These are phyloP conservation scores for Cordyceps cateniannulata DNA, from an alignment of 2,329 filamentous ascomycete species.

Conservation along the genomic window DNA sequence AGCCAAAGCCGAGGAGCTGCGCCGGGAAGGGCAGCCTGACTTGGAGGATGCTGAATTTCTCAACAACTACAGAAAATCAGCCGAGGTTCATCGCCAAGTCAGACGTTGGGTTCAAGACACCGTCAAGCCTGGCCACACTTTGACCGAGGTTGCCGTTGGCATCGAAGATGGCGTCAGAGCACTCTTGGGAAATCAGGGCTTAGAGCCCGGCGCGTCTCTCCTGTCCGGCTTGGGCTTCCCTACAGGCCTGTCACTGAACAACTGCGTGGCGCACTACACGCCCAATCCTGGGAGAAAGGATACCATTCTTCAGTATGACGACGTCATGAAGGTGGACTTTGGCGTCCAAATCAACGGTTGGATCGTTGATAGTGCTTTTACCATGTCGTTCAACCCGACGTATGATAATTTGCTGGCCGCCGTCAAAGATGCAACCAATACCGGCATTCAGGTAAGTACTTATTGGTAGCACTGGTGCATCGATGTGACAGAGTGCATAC, in stretches of 20 bases:
- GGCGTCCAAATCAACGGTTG: constrained; percentile 70
- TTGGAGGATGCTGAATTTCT: constrained; percentile 50
- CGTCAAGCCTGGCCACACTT: constrained; percentile 69
- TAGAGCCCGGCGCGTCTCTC: constrained; percentile 68
- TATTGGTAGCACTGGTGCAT: too few species aligned
- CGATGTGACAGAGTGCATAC: neutral
- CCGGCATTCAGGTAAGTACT: constrained; percentile 64
- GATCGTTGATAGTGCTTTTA: constrained; percentile 74
- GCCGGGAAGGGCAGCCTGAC: constrained; percentile 18
- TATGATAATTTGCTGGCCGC: constrained; percentile 67
- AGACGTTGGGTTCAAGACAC: constrained; percentile 71
- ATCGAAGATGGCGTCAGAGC: constrained; percentile 75
- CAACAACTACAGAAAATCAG: constrained; percentile 69
- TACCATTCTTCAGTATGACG: constrained; percentile 56
- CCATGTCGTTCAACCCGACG: constrained; percentile 62
- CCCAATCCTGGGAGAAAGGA: constrained; percentile 73
- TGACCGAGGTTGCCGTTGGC: constrained; percentile 72
- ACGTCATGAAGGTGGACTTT: constrained; percentile 74
- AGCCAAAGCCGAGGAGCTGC: constrained; percentile 21
- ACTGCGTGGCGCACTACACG: constrained; percentile 75
- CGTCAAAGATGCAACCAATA: constrained; percentile 71
- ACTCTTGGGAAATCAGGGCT: constrained; percentile 64
- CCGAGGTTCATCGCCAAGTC: constrained; percentile 76
- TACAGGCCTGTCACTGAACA: constrained; percentile 72
- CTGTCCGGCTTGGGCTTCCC: constrained; percentile 77